Base-by-base conservation (phyloP, 2,329 filamentous ascomycete genomes). In the Aspergillus melleus region DNA sequence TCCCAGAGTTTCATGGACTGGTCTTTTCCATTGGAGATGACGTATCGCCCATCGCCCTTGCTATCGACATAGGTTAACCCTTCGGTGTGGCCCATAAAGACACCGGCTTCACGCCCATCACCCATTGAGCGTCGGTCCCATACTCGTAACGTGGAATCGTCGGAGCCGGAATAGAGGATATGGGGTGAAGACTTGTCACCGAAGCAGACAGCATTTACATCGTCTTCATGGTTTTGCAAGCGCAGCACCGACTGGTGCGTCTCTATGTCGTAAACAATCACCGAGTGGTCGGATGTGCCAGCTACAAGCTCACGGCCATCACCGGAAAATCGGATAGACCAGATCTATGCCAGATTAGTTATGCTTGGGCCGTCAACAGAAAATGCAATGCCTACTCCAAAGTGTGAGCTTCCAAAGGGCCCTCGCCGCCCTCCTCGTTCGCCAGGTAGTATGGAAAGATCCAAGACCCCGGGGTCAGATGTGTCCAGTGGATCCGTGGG, bases 1-100 rank as follows among this genome's bases (percentile, higher is more conserved):
- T 99, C 95, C 95, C 95, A 99, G 0, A 99, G 83, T 77, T 98
- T 98, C 86, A 96, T 96, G 47, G 89, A 94, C 75, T 98, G 95
- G 72, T 99, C 95, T 73, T 98, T 99, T 62, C 88, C 91, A 69
- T 99, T 99, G 66, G 89, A 93, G 26, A 99, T 85, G 9, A 98
- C 90, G 74, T 98, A 98, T 58, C 94, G 86, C 2, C 88, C 87
- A 69, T 96, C 92, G 46, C 90, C 91, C 82, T 98, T 94, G 76
- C 90, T 94, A 72, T 88, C 86, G 36, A 89, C 85, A 62, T 88
- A 88, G 0, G 86, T 88, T 53, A 89, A 67, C 6, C 86, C 86
- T 72, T 88, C 86, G 0, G 85, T 88, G 67, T 88, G 86, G 6
- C 86, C 86, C 39, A 88, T 75, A 71, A 89, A 88, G 11, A 86